Base-by-base conservation (phyloP, 768 basidiomycete genomes). In the Tylopilus vinaceipallidus region DNA sequence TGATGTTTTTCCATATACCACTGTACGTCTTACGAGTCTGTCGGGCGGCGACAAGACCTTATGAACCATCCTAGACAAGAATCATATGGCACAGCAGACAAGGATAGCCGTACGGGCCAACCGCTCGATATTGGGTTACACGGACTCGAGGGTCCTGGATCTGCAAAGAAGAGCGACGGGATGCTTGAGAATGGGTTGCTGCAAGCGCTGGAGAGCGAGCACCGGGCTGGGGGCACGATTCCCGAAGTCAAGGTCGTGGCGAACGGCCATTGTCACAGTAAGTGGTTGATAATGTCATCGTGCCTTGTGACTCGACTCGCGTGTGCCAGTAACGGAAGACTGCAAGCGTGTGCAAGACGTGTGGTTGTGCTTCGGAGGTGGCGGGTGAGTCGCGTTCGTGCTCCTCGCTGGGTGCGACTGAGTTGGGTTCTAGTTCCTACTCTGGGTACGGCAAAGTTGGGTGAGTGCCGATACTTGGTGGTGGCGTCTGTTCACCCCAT, bases 1-100 rank as follows among this genome's bases (percentile, higher is more conserved):
- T 98, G 57, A 90, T 92, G 88, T 97, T 95, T 72, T 98, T 97
- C 83, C 95, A 98, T 58, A 98, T 99, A 40, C 95, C 95, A 44
- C 63, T 98, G 86, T 91, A 63, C 19, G 85, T 74, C 4, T 16
- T 12, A 5, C 6, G 22, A 19, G 10, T 3, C 7, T 24, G 4
- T 10, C 5, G 3, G 6, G 8, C 23, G 6, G 10, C 13, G 37
- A 39, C 8, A 12, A 14, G 16, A n/a, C 22, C 33, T 52, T 2
- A 42, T 37, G 19, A 14, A 16, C 22, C 45, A 7, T 29, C 35
- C 13, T 56, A 91, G 89, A 27, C 83, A 80, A 42, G 91, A 95
- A 67, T 77, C 91, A 1, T 95, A 90, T 63, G 62, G 66, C 1
- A 72, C 72, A n/a, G 71, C 89, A 0, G 94, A 98, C 66, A 71